These are phyloP conservation scores for Trifolium fragiferum DNA, from an alignment of 306 rosid species.

Conservation along the genomic window DNA sequence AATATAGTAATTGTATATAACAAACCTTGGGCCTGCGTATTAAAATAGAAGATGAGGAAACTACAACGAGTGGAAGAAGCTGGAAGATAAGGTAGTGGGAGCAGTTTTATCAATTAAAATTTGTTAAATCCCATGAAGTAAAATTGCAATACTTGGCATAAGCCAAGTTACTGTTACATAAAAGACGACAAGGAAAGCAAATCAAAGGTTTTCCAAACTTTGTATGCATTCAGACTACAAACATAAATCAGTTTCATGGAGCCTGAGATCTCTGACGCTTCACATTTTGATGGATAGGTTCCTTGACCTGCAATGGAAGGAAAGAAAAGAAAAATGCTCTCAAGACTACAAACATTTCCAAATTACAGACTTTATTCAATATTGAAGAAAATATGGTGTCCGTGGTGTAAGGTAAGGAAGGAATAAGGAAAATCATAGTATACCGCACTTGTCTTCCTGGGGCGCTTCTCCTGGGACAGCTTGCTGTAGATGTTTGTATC, in stretches of 20 bases:
- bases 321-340: neutral
- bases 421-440: slow-evolving; percentile 32
- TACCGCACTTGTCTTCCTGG: slow-evolving; percentile 94
- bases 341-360: slow-evolving; percentile 15
- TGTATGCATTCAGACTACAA: slow-evolving; percentile 3
- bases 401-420: slow-evolving; percentile 8
- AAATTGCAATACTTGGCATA: neutral
- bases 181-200: slow-evolving; percentile 10
- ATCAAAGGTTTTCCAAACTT: neutral
- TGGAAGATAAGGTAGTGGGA: neutral
- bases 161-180: slow-evolving; percentile 20
- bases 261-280: slow-evolving; percentile 92
- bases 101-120: slow-evolving; percentile 18
- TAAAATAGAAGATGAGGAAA: slow-evolving; percentile 30
- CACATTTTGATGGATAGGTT: slow-evolving; percentile 76
- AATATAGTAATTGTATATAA: neutral
- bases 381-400: slow-evolving; percentile 26
- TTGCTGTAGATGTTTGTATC: slow-evolving; percentile 56
- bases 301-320: slow-evolving; percentile 72
- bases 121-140: neutral
- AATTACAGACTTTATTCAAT: slow-evolving; percentile 14
- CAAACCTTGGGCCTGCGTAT: slow-evolving; percentile 1
- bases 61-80: neutral
- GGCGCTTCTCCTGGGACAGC: slow-evolving; percentile 71
- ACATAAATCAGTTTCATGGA: too few relatives aligned